A percentile compares a stretch with the other conserved stretches of the same genome.
phyloP scores from a whole-genome alignment of 345 rosid species.

The Brassica cretica region DNA sequence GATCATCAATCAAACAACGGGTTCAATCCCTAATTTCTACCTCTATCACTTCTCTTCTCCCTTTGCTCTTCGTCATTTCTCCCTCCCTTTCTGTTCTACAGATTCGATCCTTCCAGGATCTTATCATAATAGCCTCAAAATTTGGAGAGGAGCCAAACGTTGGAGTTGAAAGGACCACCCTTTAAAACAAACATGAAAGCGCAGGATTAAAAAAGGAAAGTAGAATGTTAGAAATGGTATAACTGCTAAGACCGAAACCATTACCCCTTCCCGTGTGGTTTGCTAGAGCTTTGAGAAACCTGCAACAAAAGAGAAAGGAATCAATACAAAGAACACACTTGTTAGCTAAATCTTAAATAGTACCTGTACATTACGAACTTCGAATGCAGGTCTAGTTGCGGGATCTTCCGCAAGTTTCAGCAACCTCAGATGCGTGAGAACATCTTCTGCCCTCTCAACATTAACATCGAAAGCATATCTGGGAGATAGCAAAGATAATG shows the following conservation, averaged over 20 bases:
- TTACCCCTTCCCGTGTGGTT: constrained; percentile 58
- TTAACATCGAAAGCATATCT: constrained; percentile 94
- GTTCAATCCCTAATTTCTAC: too few relatives aligned
- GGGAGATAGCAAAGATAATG: not conserved
- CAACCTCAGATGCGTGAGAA: constrained; percentile 72
- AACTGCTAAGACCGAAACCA: not conserved
- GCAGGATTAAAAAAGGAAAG: not conserved
- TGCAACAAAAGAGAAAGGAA: constrained; percentile 31
- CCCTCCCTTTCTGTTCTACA: too few relatives aligned
- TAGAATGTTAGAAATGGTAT: not conserved
- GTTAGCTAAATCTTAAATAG: not conserved
- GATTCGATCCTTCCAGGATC: too few relatives aligned
- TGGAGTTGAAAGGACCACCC: constrained; percentile 78
- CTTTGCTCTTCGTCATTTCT: too few relatives aligned
- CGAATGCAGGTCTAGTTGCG: constrained; percentile 71
- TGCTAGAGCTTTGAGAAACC: constrained; percentile 67
- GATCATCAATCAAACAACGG: too few relatives aligned
- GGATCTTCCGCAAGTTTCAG: constrained; percentile 76
- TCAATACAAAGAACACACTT: constrained; percentile 1
- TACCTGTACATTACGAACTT: constrained; percentile 88
- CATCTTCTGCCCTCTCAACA: constrained; percentile 97
- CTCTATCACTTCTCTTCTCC: too few relatives aligned
- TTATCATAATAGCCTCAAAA: constrained; percentile 74
- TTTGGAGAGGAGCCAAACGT: constrained; percentile 90
- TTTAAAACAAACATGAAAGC: not conserved